phyloP scores from a whole-genome alignment of 2,329 filamentous ascomycete genomes.

The Teratosphaeria zuluensis region DNA sequence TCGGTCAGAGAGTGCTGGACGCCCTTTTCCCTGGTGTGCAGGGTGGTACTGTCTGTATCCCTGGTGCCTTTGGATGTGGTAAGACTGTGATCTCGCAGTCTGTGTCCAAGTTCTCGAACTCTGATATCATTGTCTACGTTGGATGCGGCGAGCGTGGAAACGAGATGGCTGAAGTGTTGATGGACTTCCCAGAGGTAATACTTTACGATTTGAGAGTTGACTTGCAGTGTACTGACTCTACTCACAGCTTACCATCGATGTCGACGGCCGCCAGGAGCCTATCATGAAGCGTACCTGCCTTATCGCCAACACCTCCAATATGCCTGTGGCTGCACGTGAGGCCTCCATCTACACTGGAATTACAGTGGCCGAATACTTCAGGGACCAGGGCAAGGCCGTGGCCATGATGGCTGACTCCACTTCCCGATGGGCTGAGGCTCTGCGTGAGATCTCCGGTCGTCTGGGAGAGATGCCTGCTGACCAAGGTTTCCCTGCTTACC shows the following conservation, averaged over 20 bases:
- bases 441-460: slow-evolving; percentile 97
- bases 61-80: slow-evolving; percentile 94
- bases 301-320: slow-evolving; percentile 99
- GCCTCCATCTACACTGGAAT: slow-evolving; percentile 98
- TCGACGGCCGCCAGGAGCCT: slow-evolving; percentile 88
- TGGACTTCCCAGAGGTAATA: slow-evolving; percentile 85
- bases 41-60: slow-evolving; percentile 95
- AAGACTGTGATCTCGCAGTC: slow-evolving; percentile 99
- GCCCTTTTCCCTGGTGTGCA: slow-evolving; percentile 93
- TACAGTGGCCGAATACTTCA: slow-evolving; percentile 91
- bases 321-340: slow-evolving; percentile 96
- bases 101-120: slow-evolving; percentile 99
- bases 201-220: background rate
- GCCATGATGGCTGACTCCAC: slow-evolving; percentile 99
- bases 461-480: slow-evolving; percentile 99
- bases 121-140: slow-evolving; percentile 96
- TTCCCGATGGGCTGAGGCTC: slow-evolving; percentile 95
- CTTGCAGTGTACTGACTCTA: background rate
- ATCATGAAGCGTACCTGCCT: slow-evolving; percentile 99
- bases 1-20: slow-evolving; percentile 93
- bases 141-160: slow-evolving; percentile 86
- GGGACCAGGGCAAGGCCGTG: slow-evolving; percentile 92
- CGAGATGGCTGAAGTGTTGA: slow-evolving; percentile 99
- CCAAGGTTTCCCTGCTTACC: slow-evolving; percentile 97
- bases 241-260: slow-evolving; percentile 71